Base-by-base conservation (phyloP, 148 eudicot genomes). In the Vaccinium darrowii region DNA sequence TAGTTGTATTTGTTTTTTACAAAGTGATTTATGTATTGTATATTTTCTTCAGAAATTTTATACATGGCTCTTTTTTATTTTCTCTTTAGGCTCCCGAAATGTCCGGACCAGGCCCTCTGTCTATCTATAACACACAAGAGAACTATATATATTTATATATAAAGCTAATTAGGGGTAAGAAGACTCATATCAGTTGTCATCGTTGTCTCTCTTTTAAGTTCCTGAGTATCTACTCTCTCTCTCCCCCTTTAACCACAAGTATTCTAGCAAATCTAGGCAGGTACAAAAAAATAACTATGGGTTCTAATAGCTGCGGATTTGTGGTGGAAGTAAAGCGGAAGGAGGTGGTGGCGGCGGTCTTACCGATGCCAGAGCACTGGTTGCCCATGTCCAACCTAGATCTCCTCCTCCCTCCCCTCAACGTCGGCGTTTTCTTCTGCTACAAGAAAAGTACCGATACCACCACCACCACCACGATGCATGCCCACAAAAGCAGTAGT, bases 361-460 rank as follows among this genome's bases (percentile, higher is more conserved):
- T 79, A 3, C 81, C 81, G 27, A 78, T 53, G 81, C 81, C 57
- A 79, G 50, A 79, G 23, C 65, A 79, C 51, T 79, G 82, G 67
- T 54, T 79, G 27, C 82, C 82, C 50, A 79, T 79, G 82, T 79
- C 82, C 9, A 79, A 79, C 82, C 69, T 57, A 50, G 82, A 79
- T 19, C 10, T 79, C 11, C 82, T 79, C 67, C 82, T 79, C 11
- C 82, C 82, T 39, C 21, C 82, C 25, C 49, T 57, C 0, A 69
- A 79, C 50, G 82, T 79, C 13, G 30, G 82, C 69, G 69, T 57
- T 79, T 79, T 56, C 82, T 79, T 79, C 25, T 79, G 82, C 82
- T 79, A 57, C 69, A 79, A 79, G 82, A 79, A 57, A 79, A 33
- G 36, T 33, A 0, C 36, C 36, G 36, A 1, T 33, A 33, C 36